Percentiles rank a stretch among this genome's conserved stretches.
Conservation (phyloP, 441 rosid species). For the Jatropha podagrica region DNA sequence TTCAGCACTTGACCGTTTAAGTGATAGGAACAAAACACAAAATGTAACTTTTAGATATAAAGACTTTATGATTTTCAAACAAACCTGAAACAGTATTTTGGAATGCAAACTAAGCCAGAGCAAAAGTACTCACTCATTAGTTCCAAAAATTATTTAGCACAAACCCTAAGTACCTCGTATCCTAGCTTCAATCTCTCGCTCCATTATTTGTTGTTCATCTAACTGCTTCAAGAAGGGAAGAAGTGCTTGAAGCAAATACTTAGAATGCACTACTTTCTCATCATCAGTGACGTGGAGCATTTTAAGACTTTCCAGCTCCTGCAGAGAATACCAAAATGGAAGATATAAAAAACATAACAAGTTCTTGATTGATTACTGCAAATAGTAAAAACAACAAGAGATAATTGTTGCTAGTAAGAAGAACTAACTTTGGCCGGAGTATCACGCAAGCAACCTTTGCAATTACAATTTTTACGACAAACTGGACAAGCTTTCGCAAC, state of each 20-base stretch:
- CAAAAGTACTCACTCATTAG: neutral
- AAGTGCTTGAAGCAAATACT: constrained; percentile 35
- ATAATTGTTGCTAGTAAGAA: constrained; percentile 1
- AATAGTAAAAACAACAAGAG: constrained; percentile 1
- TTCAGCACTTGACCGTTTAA: neutral
- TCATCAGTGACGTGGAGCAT: constrained; percentile 13
- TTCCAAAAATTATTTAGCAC: neutral
- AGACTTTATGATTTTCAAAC: neutral
- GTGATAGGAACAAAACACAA: neutral
- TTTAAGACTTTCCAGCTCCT: constrained; percentile 10
- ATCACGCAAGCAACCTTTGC: constrained; percentile 66
- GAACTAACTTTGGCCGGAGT: constrained; percentile 29
- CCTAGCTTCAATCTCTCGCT: constrained; percentile 46
- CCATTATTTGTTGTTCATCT: constrained; percentile 42
- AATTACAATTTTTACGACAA: constrained; percentile 58
- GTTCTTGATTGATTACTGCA: neutral
- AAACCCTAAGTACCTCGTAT: constrained; percentile 34
- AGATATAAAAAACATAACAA: neutral
- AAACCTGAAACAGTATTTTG: neutral
- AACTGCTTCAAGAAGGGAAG: constrained; percentile 45
- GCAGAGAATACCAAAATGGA: constrained; percentile 4
- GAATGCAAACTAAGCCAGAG: neutral
- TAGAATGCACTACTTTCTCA: constrained; percentile 26
- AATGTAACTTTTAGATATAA: neutral
- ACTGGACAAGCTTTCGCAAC: constrained; percentile 56